Evolutionary conservation across 768 basidiomycete species (phyloP), one percentile per base, ranked within the genome.

Genomic region (Boletus rubropictus): DNA sequence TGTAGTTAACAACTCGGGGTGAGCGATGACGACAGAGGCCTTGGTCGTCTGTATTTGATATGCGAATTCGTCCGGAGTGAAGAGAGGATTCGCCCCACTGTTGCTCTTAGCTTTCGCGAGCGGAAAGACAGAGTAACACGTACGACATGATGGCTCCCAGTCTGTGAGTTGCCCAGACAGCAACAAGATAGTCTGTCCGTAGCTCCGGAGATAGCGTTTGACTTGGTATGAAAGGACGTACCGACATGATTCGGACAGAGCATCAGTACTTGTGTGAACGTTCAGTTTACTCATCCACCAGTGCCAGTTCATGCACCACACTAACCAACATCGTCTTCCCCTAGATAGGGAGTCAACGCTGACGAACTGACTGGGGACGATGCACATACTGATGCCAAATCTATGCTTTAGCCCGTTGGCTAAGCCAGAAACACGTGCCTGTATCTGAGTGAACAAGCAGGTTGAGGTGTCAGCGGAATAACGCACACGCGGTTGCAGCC

Each of bases 181-280:
- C 75, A 31, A 81, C 63, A 2, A 77, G 70, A 52, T 80, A 78
- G 66, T 82, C 75, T 83, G 50, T 5, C 21, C 7, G 10, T 4
- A 22, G 17, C 42, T 36, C 3, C 40, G 22, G 28, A 32, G 18
- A 17, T 5, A 37, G 18, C 25, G 37, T 25, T 33, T 15, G 17
- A 46, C 11, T 33, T 2, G 27, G 5, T 8, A 15, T 15, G 24
- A 15, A 33, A 43, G 11, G 25, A 57, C 72, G 34, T 51, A 80
- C 82, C 83, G 34, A 84, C 59, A 54, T 84, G 80, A 58, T 87
- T 87, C 24, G 80, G 74, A 50, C 82, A 81, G 61, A 79, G 84
- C 34, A 84, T 58, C 46, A 83, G 68, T 7, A 82, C 84, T 85
- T 53, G 42, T 4, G 7, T 27, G 22, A 22, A 49, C n/a, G 29